Evolutionary conservation across 441 rosid species (phyloP).

Genomic region (Manihot esculenta): DNA sequence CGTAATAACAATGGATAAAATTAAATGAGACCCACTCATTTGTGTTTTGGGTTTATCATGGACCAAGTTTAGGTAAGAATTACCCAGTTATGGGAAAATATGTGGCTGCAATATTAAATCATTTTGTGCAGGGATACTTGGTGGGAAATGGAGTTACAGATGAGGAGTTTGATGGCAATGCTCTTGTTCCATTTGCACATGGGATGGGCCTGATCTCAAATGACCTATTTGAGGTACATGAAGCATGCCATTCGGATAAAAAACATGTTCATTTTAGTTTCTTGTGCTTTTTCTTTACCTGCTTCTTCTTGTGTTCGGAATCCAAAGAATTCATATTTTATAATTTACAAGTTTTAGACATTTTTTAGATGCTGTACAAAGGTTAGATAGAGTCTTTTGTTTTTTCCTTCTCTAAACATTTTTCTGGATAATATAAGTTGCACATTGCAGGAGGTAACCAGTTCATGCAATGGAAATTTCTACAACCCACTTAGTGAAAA

Average conservation of each 20-base stretch:
- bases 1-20: no score
- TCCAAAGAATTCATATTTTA: neutral
- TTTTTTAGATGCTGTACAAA: no score
- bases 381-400: neutral
- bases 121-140: constrained; percentile 65
- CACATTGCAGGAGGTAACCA: constrained; percentile 50
- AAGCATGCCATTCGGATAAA: neutral
- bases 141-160: constrained; percentile 87
- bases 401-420: neutral
- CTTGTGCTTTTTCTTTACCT: neutral
- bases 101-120: neutral
- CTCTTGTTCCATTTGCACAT: constrained; percentile 80
- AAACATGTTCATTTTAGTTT: constrained; percentile 7
- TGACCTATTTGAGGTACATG: constrained; percentile 59
- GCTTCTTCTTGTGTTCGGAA: neutral
- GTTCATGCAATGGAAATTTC: constrained; percentile 52
- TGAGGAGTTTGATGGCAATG: constrained; percentile 61
- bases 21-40: no score
- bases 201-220: constrained; percentile 90
- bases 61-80: no score
- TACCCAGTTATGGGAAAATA: no score
- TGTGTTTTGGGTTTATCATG: no score
- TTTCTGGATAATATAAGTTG: constrained; percentile 13
- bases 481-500: constrained; percentile 23
- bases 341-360: no score